Evolutionary conservation across 306 rosid species (phyloP).

Genomic region (Psophocarpus tetragonolobus): DNA sequence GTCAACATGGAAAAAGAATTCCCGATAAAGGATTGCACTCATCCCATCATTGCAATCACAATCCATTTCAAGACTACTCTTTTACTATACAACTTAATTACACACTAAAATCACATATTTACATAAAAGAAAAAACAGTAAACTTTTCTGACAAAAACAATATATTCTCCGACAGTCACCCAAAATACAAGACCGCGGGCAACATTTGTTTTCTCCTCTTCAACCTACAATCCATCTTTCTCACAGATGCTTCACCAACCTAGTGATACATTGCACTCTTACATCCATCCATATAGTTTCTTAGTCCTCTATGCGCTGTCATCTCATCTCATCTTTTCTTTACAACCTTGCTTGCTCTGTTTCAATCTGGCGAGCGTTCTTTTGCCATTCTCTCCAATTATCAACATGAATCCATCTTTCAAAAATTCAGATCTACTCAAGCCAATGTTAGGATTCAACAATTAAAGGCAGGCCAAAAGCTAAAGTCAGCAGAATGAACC

Average conservation of each 20-base stretch:
- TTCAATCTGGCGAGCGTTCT: conserved; percentile 56
- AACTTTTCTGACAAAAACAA: conserved; percentile 41
- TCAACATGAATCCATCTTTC: conserved; percentile 34
- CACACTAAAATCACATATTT: conserved; percentile 60
- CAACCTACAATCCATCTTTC: conserved; percentile 33
- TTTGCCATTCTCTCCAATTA: conserved; percentile 35
- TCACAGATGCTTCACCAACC: conserved; percentile 37
- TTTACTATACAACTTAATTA: conserved; percentile 67
- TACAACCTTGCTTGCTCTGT: conserved; percentile 41
- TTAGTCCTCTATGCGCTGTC: conserved; percentile 23
- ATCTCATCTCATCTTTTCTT: conserved; percentile 23
- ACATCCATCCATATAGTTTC: conserved; percentile 26
- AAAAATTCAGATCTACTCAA: conserved; percentile 37
- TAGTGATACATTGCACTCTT: conserved; percentile 18
- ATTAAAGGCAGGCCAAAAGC: conserved; percentile 49
- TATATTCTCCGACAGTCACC: conserved; percentile 43
- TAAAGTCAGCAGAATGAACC: conserved; percentile 44
- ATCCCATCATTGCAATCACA: conserved; percentile 46
- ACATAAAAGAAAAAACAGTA: conserved; percentile 46
- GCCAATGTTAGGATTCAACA: conserved; percentile 46
- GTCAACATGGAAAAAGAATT: conserved; percentile 53
- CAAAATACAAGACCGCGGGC: conserved; percentile 43
- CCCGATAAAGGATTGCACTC: conserved; percentile 37
- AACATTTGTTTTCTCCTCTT: conserved; percentile 27
- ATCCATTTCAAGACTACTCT: conserved; percentile 44